Evolutionary conservation across 805 yeast species (phyloP).

Genomic region (Schwanniomyces yamadae): DNA sequence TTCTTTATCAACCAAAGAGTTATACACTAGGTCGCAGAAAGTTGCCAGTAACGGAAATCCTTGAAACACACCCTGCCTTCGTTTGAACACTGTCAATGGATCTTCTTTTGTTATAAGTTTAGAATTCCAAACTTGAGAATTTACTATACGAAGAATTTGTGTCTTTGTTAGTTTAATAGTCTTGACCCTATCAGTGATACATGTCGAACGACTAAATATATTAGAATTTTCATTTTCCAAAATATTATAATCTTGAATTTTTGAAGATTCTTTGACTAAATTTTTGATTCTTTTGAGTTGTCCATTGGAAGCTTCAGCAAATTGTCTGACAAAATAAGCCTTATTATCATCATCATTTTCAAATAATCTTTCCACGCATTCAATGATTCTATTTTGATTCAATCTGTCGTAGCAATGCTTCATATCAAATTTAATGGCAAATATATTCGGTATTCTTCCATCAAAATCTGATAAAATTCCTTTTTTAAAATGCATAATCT

Average conservation of each 20-base stretch:
- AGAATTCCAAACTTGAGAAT: constrained; percentile 54
- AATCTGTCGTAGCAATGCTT: constrained; percentile 74
- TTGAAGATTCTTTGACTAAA: constrained; percentile 13
- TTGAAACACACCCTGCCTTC: constrained; percentile 76
- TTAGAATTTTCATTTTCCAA: constrained; percentile 8
- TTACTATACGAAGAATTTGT: constrained; percentile 46
- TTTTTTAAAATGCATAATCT: constrained; percentile 38
- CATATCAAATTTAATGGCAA: constrained; percentile 71
- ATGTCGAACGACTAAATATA: constrained; percentile 2
- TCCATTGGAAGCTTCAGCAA: constrained; percentile 10
- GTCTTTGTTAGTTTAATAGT: constrained; percentile 37
- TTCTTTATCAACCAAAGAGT: constrained; percentile 49
- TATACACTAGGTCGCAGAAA: constrained; percentile 73
- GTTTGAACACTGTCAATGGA: constrained; percentile 29
- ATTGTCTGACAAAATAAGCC: constrained; percentile 21
- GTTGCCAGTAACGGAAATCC: constrained; percentile 77
- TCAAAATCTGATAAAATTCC: constrained; percentile 6
- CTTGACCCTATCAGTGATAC: constrained; percentile 18
- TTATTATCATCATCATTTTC: constrained; percentile 16
- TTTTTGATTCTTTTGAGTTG: constrained; percentile 10
- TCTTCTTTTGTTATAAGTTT: constrained; percentile 37
- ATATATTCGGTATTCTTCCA: constrained; percentile 35
- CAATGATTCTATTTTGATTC: constrained; percentile 44
- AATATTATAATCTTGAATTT: constrained; percentile 14
- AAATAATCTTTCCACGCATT: constrained; percentile 30